Base-by-base conservation (phyloP, 164 flowering plant species). In the Vitis rupestris region DNA sequence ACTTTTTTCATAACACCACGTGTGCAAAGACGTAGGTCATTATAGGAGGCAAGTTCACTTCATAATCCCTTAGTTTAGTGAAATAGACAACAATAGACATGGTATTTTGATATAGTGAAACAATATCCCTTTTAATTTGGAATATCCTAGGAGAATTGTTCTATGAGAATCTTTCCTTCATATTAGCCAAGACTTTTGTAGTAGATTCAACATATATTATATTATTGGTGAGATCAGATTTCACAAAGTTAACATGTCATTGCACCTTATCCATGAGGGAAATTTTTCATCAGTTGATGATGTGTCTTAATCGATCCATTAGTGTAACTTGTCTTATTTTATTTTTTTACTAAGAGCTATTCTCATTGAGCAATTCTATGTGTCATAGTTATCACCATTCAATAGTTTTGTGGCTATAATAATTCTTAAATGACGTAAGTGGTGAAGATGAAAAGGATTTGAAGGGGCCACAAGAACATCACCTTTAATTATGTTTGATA, bases 21-120 rank as follows among this genome's bases (percentile, higher is more conserved):
- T 0, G 19, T 2, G 19, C 73, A 70, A 2, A 17, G 0, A 0
- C 27, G 61, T 1, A 19, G 1, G 10, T 59, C 3, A 16, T 44
- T 54, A 9, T 31, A 63, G 3, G 52, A 63, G 30, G 16, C 7
- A 0, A 63, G 51, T 37, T 70, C 73, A 47, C 56, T 67, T 67
- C 62, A 70, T 11, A 54, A 13, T 2, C 50, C 27, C 63, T 64
- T 2, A 64, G 63, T 23, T 17, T 53, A 1, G 68, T 70, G 16
- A 16, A 70, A 56, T 63, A 64, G 14, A 44, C 12, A 12, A 29
- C 17, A 0, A 63, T 12, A 13, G 67, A 54, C 23, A 12, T 52
- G 0, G 0, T 1, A 2, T 9, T 54, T 63, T 70, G 73, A 2
- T 1, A 0, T 9, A 2, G 9, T 0, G 13, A 17, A 9, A 9